Conservation (phyloP, 768 basidiomycete genomes). For the Kwoniella heveanensis region DNA sequence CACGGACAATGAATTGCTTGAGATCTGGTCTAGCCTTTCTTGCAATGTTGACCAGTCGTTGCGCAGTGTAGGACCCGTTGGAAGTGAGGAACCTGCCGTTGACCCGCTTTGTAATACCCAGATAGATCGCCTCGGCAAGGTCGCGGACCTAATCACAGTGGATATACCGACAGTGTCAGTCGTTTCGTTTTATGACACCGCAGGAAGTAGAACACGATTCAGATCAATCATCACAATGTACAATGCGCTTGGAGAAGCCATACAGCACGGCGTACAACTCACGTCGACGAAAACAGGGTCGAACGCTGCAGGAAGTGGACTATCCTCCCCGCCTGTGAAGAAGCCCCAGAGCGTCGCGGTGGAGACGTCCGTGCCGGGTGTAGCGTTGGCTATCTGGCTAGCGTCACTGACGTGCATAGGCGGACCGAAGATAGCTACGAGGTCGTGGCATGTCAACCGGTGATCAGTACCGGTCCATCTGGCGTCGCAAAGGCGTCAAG, state of each 20-base stretch:
- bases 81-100: constrained; percentile 17
- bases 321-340: constrained; percentile 21
- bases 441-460: too few species aligned
- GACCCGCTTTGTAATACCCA: constrained; percentile 9
- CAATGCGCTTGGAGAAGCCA: too few species aligned
- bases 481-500: too few species aligned
- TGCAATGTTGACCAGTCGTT: constrained; percentile 13
- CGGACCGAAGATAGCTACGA: constrained; percentile 39
- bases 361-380: constrained; percentile 23
- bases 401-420: constrained; percentile 22
- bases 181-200: too few species aligned
- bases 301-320: constrained; percentile 12
- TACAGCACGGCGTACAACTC: constrained; percentile 5
- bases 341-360: constrained; percentile 17
- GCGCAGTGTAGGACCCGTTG: neutral
- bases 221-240: too few species aligned
- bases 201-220: too few species aligned
- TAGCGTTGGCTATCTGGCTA: constrained; percentile 7
- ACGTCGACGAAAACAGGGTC: constrained; percentile 26
- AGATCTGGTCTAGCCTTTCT: constrained; percentile 21
- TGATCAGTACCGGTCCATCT: too few species aligned
- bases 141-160: constrained; percentile 14
- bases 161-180: neutral
- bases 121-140: constrained; percentile 17
- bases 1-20: constrained; percentile 10